Conservation (phyloP, 2,329 filamentous ascomycete genomes). For the Diaporthe batatas region DNA sequence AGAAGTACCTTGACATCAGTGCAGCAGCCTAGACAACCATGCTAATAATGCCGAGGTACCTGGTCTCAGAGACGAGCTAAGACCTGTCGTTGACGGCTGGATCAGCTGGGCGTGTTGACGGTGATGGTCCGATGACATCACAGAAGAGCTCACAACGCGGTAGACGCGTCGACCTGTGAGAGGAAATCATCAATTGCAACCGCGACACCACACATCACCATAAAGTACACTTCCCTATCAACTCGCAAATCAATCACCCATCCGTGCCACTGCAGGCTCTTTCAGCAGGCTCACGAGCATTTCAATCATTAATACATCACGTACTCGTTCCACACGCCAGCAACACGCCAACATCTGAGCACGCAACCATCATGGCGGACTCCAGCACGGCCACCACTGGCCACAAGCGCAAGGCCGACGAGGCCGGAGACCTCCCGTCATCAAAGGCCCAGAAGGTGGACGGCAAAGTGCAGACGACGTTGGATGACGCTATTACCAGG, state of each 20-base stretch:
- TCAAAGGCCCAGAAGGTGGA: conserved; percentile 38
- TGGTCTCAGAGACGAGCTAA: not conserved
- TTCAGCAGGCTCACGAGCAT: not conserved
- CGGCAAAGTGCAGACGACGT: conserved; percentile 36
- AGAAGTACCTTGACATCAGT: not conserved
- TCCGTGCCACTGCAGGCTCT: not conserved
- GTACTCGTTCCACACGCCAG: not conserved
- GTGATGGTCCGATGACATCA: conserved; percentile 36
- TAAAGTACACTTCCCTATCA: not conserved
- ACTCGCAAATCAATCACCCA: not conserved
- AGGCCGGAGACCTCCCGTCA: not conserved
- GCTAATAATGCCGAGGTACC: not conserved
- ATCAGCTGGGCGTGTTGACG: not conserved
- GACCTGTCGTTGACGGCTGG: not conserved
- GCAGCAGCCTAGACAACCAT: not conserved
- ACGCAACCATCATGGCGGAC: not conserved
- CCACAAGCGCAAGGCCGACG: conserved; percentile 39
- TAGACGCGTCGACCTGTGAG: conserved; percentile 12
- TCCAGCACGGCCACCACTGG: conserved; percentile 13
- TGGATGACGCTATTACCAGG: conserved; percentile 36
- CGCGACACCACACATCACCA: not conserved
- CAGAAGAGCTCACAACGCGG: not conserved
- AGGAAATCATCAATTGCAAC: too few species aligned
- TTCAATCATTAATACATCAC: too few species aligned
- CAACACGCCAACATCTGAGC: not conserved